These are phyloP conservation scores for Scheffersomyces amazonensis DNA, from an alignment of 805 yeast genomes.

Conservation along the genomic window DNA sequence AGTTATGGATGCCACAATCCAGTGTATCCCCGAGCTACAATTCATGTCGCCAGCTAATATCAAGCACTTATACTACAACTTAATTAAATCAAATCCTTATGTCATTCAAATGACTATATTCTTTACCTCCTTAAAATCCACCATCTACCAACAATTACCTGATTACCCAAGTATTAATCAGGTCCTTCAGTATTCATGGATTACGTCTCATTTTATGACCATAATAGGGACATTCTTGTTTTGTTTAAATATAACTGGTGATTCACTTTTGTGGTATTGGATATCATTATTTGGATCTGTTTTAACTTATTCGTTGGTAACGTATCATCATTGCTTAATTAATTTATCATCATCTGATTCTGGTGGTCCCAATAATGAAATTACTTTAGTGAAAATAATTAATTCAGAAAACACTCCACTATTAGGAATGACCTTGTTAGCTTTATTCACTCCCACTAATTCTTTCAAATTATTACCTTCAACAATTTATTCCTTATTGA, in stretches of 20 bases:
- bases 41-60: background rate
- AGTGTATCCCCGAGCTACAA: conserved; percentile 5
- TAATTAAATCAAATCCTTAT: no score
- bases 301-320: conserved; percentile 17
- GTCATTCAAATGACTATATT: no score
- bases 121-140: no score
- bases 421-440: conserved; percentile 18
- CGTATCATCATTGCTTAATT: conserved; percentile 12
- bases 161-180: background rate
- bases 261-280: conserved; percentile 6
- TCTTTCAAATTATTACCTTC: conserved; percentile 23
- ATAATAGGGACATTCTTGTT: conserved; percentile 4
- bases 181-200: conserved; percentile 8
- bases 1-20: background rate
- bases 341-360: background rate
- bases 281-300: conserved; percentile 8
- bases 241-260: background rate
- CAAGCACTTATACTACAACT: no score
- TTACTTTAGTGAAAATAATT: conserved; percentile 18
- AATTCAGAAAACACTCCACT: conserved; percentile 28
- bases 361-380: background rate
- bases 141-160: no score
- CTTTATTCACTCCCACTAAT: conserved; percentile 13
- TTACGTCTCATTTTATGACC: conserved; percentile 8
- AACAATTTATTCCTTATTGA: conserved; percentile 25